Evolutionary conservation across 805 yeast species (phyloP).

Genomic region (Spathaspora gorwiae): DNA sequence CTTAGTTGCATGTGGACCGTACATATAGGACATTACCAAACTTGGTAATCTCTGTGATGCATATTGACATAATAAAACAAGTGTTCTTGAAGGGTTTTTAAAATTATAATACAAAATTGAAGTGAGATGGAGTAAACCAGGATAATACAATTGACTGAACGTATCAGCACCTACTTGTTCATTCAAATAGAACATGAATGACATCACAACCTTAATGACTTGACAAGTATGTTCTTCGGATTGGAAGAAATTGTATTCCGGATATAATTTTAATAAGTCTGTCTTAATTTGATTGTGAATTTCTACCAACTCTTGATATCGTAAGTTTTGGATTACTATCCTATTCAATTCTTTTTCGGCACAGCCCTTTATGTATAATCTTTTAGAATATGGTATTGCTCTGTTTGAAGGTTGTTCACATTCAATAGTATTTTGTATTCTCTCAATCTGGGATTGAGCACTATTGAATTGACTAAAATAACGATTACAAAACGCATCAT

Average conservation of each 20-base stretch:
- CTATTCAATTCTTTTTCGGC: not conserved
- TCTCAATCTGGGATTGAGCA: conserved; percentile 1
- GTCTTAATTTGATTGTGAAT: not conserved
- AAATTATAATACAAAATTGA: conserved; percentile 39
- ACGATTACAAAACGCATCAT: conserved; percentile 11
- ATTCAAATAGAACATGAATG: conserved; percentile 19
- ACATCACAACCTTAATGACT: conserved; percentile 23
- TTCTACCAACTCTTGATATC: not conserved
- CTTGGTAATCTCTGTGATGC: conserved; percentile 18
- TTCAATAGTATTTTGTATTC: not conserved
- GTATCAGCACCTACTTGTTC: conserved; percentile 6
- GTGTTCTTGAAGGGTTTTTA: conserved; percentile 30
- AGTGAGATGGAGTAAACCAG: conserved; percentile 35
- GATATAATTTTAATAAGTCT: not conserved
- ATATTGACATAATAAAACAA: conserved; percentile 32
- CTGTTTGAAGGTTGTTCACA: not conserved
- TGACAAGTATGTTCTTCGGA: not conserved
- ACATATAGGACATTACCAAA: conserved; percentile 9
- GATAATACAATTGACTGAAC: conserved; percentile 21
- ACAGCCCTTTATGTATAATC: not conserved
- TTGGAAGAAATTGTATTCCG: not conserved
- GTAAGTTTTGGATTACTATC: not conserved
- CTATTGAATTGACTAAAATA: conserved; percentile 8
- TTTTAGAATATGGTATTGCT: too few species aligned
- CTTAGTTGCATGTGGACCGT: conserved; percentile 3